Evolutionary conservation across 1,284 basidiomycete genomes (phyloP), one percentile per base, ranked within the genome.

Genomic region (Malassezia sp.): DNA sequence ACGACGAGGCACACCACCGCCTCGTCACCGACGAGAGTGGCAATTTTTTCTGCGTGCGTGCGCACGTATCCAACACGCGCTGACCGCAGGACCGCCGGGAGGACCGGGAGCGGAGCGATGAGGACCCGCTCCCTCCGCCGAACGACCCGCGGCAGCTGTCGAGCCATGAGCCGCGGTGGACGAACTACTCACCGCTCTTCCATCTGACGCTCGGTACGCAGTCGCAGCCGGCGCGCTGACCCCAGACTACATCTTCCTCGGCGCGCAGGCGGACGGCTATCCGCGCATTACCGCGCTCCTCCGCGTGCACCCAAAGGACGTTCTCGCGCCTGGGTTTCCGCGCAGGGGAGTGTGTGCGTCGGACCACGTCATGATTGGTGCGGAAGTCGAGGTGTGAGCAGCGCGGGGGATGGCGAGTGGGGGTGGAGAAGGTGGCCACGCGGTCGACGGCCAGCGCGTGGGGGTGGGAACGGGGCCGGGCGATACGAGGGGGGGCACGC

Each of bases 331-430:
- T 8, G 89, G 88, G 7, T 72, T 95, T 33, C 89, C 89, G n/a
- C 76, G 79, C 59, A 79, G 78, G 55, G 80, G 79, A 14, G 75
- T 89, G 21, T 84, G 82, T 56, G 84, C 84, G 9, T 87, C 84
- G 60, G 89, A 95, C 71, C 89, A 95, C 66, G 75, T 88, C 49
- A 82, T 83, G 1, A 75, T 93, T 9, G 80, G 78, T 32, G 68
- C 63, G 8, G 62, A 70, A 39, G 49, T 61, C 10, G 45, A 27
- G 4, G 17, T 40, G 11, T 44, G 38, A 23, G 21, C 17, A 26
- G 12, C n/a, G n/a, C n/a, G n/a, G n/a, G n/a, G n/a, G n/a, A n/a
- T n/a, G n/a, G n/a, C n/a, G n/a, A n/a, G n/a, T n/a, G n/a, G n/a
- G n/a, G n/a, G n/a, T n/a, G n/a, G n/a, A n/a, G n/a, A n/a, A n/a